Evolutionary conservation across 1,139 yeast species (phyloP).

Genomic region (Pichia sorboxylosa): DNA sequence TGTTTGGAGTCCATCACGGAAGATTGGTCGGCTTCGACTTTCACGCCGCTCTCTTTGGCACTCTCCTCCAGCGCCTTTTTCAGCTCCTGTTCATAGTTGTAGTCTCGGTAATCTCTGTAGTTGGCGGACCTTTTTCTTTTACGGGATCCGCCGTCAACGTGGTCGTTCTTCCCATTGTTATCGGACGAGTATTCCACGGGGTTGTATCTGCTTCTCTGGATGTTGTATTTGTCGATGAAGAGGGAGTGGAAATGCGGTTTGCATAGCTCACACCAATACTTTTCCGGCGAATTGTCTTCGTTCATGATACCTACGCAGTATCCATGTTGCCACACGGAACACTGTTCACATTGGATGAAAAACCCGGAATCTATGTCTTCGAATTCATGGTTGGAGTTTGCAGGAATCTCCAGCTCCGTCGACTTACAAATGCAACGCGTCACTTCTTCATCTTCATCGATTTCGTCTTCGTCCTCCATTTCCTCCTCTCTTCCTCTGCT

Average conservation of each 20-base stretch:
- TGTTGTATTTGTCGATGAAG: conserved; percentile 25
- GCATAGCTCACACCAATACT: conserved; percentile 88
- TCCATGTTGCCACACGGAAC: conserved; percentile 97
- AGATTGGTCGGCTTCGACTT: conserved; percentile 21
- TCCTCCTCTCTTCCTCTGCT: too few species aligned
- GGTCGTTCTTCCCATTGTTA: conserved; percentile 5
- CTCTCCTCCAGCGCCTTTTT: conserved; percentile 64
- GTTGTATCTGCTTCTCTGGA: conserved; percentile 32
- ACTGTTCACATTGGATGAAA: conserved; percentile 80
- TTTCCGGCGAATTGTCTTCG: conserved; percentile 74
- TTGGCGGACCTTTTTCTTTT: conserved; percentile 20
- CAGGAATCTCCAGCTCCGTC: conserved; percentile 49
- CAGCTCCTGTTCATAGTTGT: conserved; percentile 54
- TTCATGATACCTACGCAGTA: conserved; percentile 77
- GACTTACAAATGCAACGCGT: conserved; percentile 86
- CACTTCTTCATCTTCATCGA: conserved; percentile 41
- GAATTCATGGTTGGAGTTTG: conserved; percentile 38
- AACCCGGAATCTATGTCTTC: conserved; percentile 66
- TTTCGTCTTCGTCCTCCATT: conserved; percentile 34
- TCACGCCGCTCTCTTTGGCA: conserved; percentile 37
- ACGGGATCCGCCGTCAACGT: conserved; percentile 11
- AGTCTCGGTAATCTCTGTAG: conserved; percentile 31
- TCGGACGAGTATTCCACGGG: conserved; percentile 18
- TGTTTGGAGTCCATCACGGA: conserved; percentile 10
- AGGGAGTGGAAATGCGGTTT: conserved; percentile 68